Conservation (phyloP, 2,329 filamentous ascomycete species). For the Ceratocystis diversiconidia region DNA sequence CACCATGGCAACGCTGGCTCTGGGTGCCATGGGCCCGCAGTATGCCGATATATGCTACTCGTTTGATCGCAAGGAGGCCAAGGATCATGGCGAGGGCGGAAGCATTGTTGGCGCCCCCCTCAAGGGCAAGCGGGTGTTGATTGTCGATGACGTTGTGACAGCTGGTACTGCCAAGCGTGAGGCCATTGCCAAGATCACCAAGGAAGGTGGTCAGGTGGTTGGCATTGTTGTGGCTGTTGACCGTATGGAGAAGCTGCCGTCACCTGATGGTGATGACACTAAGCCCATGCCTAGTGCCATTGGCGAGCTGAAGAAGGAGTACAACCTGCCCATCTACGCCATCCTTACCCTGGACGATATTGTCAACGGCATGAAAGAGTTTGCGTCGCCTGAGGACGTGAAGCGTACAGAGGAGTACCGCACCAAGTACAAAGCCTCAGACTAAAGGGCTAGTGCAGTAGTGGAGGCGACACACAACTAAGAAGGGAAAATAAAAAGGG, state of each 20-base stretch:
- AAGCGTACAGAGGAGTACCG: conserved; percentile 61
- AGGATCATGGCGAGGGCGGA: conserved; percentile 90
- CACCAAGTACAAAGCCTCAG: conserved; percentile 37
- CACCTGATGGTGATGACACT: conserved; percentile 49
- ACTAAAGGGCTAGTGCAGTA: not conserved
- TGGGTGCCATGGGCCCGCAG: conserved; percentile 52
- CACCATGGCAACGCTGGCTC: conserved; percentile 58
- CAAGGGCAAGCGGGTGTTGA: conserved; percentile 70
- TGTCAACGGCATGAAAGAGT: conserved; percentile 49
- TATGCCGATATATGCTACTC: conserved; percentile 65
- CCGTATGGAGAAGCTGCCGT: conserved; percentile 67
- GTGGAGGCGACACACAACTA: no score
- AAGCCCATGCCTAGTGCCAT: conserved; percentile 65
- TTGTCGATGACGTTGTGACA: conserved; percentile 94
- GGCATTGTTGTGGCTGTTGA: conserved; percentile 84
- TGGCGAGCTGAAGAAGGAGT: conserved; percentile 71
- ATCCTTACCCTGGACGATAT: conserved; percentile 80
- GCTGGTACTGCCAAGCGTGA: conserved; percentile 89
- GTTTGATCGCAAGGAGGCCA: conserved; percentile 93
- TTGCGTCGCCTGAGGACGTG: conserved; percentile 48
- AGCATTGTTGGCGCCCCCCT: conserved; percentile 79
- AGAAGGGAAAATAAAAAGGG: no score
- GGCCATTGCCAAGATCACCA: conserved; percentile 75
- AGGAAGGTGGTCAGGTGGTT: conserved; percentile 69
- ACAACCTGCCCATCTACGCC: conserved; percentile 66